Evolutionary conservation across 2,329 filamentous ascomycete genomes (phyloP), one percentile per base, ranked within the genome.

Genomic region (Fusarium robinianum): DNA sequence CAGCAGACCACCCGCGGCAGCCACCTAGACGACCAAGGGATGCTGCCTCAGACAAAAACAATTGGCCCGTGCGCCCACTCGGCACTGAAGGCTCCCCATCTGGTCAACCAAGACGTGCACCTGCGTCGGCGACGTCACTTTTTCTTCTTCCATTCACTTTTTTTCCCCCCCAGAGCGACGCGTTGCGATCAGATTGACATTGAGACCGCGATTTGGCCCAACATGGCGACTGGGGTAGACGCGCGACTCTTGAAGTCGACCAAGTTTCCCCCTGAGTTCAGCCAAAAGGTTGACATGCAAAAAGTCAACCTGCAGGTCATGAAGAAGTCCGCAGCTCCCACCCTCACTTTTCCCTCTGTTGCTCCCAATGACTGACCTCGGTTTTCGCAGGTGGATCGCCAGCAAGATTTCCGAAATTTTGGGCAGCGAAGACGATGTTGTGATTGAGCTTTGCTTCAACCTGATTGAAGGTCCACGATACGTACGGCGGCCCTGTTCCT

Each of bases 291-390:
- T 55, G 91, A 99, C 74, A 96, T 95, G 82, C 83, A 85, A 60
- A 97, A 97, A 74, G 90, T 99, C 69, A 96, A 99, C 66, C 77
- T 96, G 36, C 90, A 95, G 69, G 88, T 99, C 42, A 95, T 99
- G 84, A 96, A 96, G 79, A 95, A 94, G 88, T 95, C 66, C 64
- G 84, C 72, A n/a, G 49, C 24, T 22, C 46, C 25, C 14, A 33
- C 31, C 10, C 23, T 27, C 12, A 19, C 30, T 42, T 25, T 24
- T 15, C 17, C 27, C 24, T 25, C 23, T 5, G 14, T 14, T 22
- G 10, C 8, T 31, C 18, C 24, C 26, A 8, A 25, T 27, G 41
- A 46, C 55, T 63, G 34, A 58, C 50, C 36, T 42, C n/a, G n/a
- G 30, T 31, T 21, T 38, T 47, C n/a, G 44, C 34, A 96, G 90